Evolutionary conservation across 495 filamentous ascomycete species (phyloP), one percentile per base, ranked within the genome.

Genomic region (Penicillium roqueforti): DNA sequence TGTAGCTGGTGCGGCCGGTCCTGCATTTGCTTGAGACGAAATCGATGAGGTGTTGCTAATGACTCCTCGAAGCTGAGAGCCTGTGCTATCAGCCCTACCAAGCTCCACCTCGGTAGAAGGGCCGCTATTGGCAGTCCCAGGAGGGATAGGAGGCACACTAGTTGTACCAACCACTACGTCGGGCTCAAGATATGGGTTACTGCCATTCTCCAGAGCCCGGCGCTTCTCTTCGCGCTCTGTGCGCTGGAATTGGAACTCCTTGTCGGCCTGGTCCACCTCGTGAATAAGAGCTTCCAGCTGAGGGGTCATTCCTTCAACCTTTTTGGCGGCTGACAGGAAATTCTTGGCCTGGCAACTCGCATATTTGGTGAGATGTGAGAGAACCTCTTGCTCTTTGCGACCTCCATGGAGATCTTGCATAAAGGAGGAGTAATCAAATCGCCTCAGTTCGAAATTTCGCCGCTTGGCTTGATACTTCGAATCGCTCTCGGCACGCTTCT

Each of bases 331-430:
- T 9, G 81, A 67, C 53, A 97, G 73, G 60, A 92, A 97, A 56
- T 79, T 87, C 65, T 80, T 85, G 10, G 95, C 87, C 67, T 99
- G 93, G 6, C 85, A 84, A 67, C 96, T 91, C 3, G 93, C 93
- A 68, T 91, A 99, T 66, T 88, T 92, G 18, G 93, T 97, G 37
- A 99, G 76, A 67, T 96, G 91, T 13, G 95, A 97, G 20, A 99
- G 76, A 19, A 99, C 87, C 66, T 97, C 93, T 66, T 97, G 93
- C 59, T 99, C 95, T 63, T 97, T 97, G 54, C 93, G 88, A 26
- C 93, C 93, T 22, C 93, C 93, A 61, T 97, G 93, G 10, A 99
- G 78, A 74, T 99, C 93, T 55, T 97, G 92, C 91, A 99, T 96
- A 67, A 97, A 99, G 10, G 91, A 95, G 16, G 91, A 97, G 69